Evolutionary conservation across 1,284 basidiomycete genomes (phyloP).

Genomic region (Pyrrhoderma noxium): DNA sequence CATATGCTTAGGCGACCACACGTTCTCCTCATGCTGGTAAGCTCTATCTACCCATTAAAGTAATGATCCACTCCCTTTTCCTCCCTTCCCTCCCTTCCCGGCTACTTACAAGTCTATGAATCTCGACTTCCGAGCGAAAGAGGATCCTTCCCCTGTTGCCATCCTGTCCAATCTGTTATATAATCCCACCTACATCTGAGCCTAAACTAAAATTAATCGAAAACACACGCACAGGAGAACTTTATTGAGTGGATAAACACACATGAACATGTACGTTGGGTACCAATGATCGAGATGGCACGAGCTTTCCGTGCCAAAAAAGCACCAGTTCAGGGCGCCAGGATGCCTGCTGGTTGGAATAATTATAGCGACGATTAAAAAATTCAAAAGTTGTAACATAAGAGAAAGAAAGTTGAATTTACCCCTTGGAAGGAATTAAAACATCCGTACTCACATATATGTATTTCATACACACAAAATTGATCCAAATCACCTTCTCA

Average conservation of each 20-base stretch:
- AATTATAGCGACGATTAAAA: too few relatives aligned
- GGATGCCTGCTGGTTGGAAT: slow-evolving; percentile 42
- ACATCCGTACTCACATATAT: too few relatives aligned
- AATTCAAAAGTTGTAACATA: too few relatives aligned
- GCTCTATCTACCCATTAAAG: slow-evolving; percentile 16
- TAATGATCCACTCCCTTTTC: not conserved
- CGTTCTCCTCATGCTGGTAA: slow-evolving; percentile 68
- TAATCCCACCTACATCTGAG: too few relatives aligned
- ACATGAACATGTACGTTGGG: slow-evolving; percentile 68
- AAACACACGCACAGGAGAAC: slow-evolving; percentile 43
- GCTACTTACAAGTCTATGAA: not conserved
- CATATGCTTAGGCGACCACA: slow-evolving; percentile 33
- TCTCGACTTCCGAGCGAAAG: too few relatives aligned
- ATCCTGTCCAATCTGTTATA: not conserved
- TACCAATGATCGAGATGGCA: slow-evolving; percentile 63
- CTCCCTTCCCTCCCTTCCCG: not conserved
- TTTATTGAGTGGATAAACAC: slow-evolving; percentile 77
- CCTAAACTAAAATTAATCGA: too few relatives aligned
- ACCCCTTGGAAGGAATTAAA: too few relatives aligned
- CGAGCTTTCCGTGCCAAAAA: slow-evolving; percentile 37
- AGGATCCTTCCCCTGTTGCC: too few relatives aligned
- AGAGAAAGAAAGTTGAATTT: too few relatives aligned
- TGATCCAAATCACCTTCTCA: too few relatives aligned
- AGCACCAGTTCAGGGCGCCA: slow-evolving; percentile 26
- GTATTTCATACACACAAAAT: too few relatives aligned